Conservation (phyloP, 139 green algal genomes). For the Chlorella sp. region DNA sequence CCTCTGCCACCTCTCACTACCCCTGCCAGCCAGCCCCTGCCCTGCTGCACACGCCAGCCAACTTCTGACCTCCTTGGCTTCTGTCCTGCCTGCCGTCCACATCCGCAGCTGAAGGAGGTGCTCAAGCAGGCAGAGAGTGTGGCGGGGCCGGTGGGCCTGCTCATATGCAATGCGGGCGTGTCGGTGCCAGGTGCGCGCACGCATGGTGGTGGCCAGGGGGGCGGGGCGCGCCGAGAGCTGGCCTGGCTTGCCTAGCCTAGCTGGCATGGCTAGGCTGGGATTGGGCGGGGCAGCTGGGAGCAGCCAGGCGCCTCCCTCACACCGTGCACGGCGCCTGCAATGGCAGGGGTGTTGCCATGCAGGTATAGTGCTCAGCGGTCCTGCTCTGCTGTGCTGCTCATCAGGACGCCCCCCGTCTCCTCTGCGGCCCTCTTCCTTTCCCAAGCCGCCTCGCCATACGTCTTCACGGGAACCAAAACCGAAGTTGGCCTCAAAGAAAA, state of each 20-base stretch:
- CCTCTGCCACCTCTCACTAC: no score
- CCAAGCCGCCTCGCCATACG: neutral
- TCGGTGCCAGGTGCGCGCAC: slow-evolving; percentile 53
- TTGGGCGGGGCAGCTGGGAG: neutral
- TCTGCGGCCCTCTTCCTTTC: neutral
- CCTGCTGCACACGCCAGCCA: neutral
- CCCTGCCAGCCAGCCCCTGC: neutral
- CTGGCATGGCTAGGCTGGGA: no score
- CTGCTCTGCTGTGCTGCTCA: neutral
- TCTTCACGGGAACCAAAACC: no score
- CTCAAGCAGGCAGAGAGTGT: neutral
- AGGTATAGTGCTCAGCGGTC: neutral
- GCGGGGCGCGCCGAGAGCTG: no score
- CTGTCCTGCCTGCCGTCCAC: neutral
- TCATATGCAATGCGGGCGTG: slow-evolving; percentile 77
- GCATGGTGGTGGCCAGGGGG: no score
- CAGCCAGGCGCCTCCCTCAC: neutral
- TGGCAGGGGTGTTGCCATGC: no score
- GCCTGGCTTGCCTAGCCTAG: no score
- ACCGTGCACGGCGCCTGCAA: neutral
- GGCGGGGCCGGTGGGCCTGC: slow-evolving; percentile 68
- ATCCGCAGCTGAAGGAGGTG: neutral
- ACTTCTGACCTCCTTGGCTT: no score
- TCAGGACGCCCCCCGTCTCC: neutral
- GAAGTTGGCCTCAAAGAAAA: no score